Base-by-base conservation (phyloP, 352 stramenopile genomes). In the Pythium diclinum region DNA sequence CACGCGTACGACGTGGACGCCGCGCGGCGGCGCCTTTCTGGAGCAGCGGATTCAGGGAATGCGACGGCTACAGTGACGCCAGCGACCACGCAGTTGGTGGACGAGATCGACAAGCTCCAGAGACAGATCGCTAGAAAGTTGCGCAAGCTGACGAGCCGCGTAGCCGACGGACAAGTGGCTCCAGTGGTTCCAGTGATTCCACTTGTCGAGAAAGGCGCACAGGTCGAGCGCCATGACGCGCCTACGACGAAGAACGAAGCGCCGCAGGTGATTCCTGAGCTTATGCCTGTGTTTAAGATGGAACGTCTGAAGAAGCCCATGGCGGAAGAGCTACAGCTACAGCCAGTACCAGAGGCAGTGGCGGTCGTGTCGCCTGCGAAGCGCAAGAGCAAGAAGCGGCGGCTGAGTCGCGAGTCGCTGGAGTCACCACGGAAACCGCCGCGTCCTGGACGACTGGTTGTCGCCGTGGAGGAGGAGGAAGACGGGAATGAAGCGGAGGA, bases 401-500 rank as follows among this genome's bases (percentile, higher is more conserved):
- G 60, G 23, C 13, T 61, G 40, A 55, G 60, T 13, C 28, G 32
- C 19, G 38, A 61, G n/a, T 61, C 40, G 30, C 1, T 61, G 11
- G 60, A 67, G 19, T 67, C 60, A 32, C 60, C 60, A 21, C 51
- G 51, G n/a, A 67, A 67, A 32, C 60, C 60, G 10, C 54, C 54
- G n/a, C 61, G 61, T 13, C 53, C 61, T 0, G 61, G 54, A 16
- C 61, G 53, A 23, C 21, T 62, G 51, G 33, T 44, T 13, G 23
- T 57, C 13, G 9, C 40, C 17, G 53, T 62, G 3, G 38, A 61
- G 21, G 51, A 38, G 23, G 3, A n/a, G 33, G n/a, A 11, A 47
- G 25, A 28, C 25, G 25, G 25, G 25, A 1, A 65, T 6, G 48
- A n/a, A n/a, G n/a, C n/a, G n/a, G n/a, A 44, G 11, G 59, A 53